Evolutionary conservation across 2,329 filamentous ascomycete genomes (phyloP).

Genomic region (Talaromyces piceae): DNA sequence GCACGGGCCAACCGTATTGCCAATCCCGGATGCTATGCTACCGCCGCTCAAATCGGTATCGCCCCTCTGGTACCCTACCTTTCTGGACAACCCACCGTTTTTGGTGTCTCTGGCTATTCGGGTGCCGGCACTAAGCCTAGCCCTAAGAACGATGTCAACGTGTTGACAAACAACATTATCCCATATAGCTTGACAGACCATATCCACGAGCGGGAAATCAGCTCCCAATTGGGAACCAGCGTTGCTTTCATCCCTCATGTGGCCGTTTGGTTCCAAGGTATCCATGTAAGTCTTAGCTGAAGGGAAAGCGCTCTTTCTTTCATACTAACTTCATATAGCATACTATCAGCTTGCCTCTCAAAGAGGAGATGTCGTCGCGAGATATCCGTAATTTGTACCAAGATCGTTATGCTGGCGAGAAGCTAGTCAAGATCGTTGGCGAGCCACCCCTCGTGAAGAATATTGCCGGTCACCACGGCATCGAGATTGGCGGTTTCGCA

Average conservation of each 20-base stretch:
- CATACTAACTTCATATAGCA: slow-evolving; percentile 43
- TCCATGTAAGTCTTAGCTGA: slow-evolving; percentile 48
- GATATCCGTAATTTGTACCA: slow-evolving; percentile 94
- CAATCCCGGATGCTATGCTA: slow-evolving; percentile 94
- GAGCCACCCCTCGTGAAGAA: slow-evolving; percentile 79
- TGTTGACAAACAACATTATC: slow-evolving; percentile 79
- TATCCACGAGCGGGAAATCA: slow-evolving; percentile 90
- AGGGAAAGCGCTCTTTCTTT: not conserved
- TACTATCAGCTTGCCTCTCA: slow-evolving; percentile 83
- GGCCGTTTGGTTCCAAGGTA: slow-evolving; percentile 94
- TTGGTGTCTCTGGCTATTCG: slow-evolving; percentile 89
- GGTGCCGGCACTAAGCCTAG: slow-evolving; percentile 91
- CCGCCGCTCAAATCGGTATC: slow-evolving; percentile 83
- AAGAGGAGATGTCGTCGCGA: slow-evolving; percentile 77
- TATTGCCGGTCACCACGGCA: slow-evolving; percentile 76
- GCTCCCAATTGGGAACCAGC: slow-evolving; percentile 62
- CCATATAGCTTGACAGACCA: slow-evolving; percentile 89
- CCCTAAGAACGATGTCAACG: slow-evolving; percentile 83
- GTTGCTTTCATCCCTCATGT: slow-evolving; percentile 91
- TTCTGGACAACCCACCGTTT: slow-evolving; percentile 70
- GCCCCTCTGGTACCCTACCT: slow-evolving; percentile 72
- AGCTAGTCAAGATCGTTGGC: slow-evolving; percentile 84
- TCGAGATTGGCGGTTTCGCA: slow-evolving; percentile 94
- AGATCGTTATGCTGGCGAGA: slow-evolving; percentile 91
- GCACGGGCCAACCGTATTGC: slow-evolving; percentile 72